A percentile compares a stretch with the other conserved stretches of the same genome.
These are phyloP conservation scores for Sequoiadendron giganteum DNA, from an alignment of 75 land plant genomes.

Conservation along the genomic window DNA sequence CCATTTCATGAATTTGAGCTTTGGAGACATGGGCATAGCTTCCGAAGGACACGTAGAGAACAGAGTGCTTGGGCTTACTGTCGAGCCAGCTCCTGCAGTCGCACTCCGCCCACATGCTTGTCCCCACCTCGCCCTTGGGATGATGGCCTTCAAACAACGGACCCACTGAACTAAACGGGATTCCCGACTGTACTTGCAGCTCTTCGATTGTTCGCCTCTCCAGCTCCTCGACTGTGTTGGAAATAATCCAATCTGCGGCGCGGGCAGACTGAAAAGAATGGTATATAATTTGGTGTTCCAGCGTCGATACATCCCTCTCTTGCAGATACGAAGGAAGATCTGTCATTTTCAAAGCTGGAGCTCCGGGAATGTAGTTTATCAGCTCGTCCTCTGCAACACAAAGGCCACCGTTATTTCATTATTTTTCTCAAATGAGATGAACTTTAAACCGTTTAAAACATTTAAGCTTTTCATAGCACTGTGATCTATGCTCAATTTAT, in stretches of 20 bases:
- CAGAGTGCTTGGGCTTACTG: conserved; percentile 26
- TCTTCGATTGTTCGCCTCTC: conserved; percentile 29
- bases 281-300: conserved; percentile 25
- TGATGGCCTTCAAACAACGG: conserved; percentile 22
- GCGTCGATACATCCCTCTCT: conserved; percentile 14
- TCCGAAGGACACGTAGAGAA: conserved; percentile 56
- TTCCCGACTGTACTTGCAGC: not conserved
- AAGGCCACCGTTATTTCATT: not conserved
- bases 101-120: conserved; percentile 39
- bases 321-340: conserved; percentile 48
- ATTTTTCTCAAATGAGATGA: too few species aligned
- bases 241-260: conserved; percentile 32
- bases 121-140: conserved; percentile 11
- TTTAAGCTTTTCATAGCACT: too few species aligned
- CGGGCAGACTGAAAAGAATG: conserved; percentile 34
- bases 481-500: too few species aligned
- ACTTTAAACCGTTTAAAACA: too few species aligned
- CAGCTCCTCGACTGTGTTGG: conserved; percentile 43
- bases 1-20: conserved; percentile 32
- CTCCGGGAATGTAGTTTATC: conserved; percentile 47
- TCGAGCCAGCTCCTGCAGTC: conserved; percentile 48
- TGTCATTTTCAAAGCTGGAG: conserved; percentile 21
- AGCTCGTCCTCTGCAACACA: not conserved
- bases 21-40: conserved; percentile 38
- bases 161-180: conserved; percentile 30